Percentiles rank a stretch among this genome's conserved stretches.
These are phyloP conservation scores for Cladosporium cucumerinum DNA, from an alignment of 2,329 filamentous ascomycete species.

Conservation along the genomic window DNA sequence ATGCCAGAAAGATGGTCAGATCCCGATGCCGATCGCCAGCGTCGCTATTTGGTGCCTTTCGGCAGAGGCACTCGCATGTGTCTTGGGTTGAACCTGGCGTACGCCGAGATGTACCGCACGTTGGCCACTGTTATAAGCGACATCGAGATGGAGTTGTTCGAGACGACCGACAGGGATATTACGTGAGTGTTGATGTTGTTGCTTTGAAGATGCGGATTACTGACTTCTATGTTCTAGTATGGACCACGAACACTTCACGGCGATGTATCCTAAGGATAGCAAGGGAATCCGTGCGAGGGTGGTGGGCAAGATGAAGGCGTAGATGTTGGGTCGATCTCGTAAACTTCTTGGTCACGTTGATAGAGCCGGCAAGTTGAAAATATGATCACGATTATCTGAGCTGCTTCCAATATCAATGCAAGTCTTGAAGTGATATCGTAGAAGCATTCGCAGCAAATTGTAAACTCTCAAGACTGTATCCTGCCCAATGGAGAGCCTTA, in stretches of 20 bases:
- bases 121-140: constrained; percentile 32
- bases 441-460: background rate
- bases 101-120: constrained; percentile 34
- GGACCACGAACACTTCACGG: constrained; percentile 1
- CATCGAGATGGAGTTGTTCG: constrained; percentile 32
- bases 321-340: background rate
- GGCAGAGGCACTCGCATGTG: constrained; percentile 3
- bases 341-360: background rate
- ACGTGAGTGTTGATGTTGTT: constrained; percentile 16
- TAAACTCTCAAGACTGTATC: background rate
- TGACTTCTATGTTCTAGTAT: background rate
- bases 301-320: constrained; percentile 2
- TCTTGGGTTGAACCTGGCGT: constrained; percentile 27
- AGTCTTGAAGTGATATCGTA: background rate
- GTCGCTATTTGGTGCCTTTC: constrained; percentile 1
- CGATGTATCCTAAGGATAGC: constrained; percentile 1
- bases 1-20: constrained; percentile 24
- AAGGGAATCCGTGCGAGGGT: constrained; percentile 6
- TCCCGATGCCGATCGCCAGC: background rate
- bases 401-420: background rate
- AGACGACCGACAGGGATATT: constrained; percentile 23
- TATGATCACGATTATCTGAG: background rate
- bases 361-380: background rate
- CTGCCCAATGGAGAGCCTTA: background rate
- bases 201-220: background rate